Percentiles rank a stretch among this genome's conserved stretches.
phyloP scores from a whole-genome alignment of 441 rosid species.

The Melastoma candidum region DNA sequence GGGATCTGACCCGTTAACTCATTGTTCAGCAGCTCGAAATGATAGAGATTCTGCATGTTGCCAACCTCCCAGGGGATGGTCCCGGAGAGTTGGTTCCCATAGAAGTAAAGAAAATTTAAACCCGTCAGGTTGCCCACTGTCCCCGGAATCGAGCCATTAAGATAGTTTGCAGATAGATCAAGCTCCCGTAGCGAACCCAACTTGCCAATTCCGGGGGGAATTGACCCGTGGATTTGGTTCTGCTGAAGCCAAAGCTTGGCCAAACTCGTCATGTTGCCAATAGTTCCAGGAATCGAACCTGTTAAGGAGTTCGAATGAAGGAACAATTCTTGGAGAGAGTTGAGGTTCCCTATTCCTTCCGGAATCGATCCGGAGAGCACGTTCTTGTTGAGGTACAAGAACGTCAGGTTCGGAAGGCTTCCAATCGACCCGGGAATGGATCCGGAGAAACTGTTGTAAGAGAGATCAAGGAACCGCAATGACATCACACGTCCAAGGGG shows the following conservation, averaged over 20 bases:
- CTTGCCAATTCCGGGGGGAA: constrained; percentile 12
- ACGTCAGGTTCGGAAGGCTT: not conserved
- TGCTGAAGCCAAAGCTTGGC: constrained; percentile 1
- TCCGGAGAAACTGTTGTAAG: constrained; percentile 10
- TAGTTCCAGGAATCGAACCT: constrained; percentile 28
- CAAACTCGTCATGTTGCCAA: constrained; percentile 23
- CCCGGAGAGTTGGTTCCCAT: too few relatives aligned
- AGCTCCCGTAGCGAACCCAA: too few relatives aligned
- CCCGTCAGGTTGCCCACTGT: too few relatives aligned
- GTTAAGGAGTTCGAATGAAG: constrained; percentile 15
- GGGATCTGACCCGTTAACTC: too few relatives aligned
- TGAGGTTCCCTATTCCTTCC: not conserved
- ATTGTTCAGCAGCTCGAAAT: too few relatives aligned
- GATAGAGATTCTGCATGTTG: too few relatives aligned
- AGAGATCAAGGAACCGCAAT: constrained; percentile 1
- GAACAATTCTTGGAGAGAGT: constrained; percentile 11
- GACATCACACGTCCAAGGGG: too few relatives aligned
- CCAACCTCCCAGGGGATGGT: too few relatives aligned
- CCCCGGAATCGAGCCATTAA: too few relatives aligned
- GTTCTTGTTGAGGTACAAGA: not conserved
- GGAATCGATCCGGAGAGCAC: not conserved
- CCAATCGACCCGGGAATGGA: not conserved
- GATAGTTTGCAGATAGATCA: too few relatives aligned
- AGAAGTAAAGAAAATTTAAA: too few relatives aligned
- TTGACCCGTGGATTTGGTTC: constrained; percentile 19